phyloP scores from a whole-genome alignment of 192 early-diverging fungal genomes.

The Allomyces macrogynus region DNA sequence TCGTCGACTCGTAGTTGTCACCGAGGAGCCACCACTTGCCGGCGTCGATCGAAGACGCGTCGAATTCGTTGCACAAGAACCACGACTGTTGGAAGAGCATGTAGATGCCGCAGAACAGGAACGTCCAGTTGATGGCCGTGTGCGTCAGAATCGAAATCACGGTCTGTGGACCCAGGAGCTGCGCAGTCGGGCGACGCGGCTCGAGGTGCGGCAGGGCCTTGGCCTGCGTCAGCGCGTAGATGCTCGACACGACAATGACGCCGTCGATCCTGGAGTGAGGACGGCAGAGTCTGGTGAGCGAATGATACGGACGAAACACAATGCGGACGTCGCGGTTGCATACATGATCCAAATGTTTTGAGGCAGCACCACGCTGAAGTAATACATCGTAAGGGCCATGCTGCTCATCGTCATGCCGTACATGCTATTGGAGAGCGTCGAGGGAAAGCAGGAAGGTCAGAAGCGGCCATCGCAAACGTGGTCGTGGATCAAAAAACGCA shows the following conservation, averaged over 20 bases:
- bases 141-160: conserved; percentile 44
- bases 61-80: conserved; percentile 67
- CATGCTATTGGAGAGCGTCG: conserved; percentile 9
- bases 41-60: conserved; percentile 34
- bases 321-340: no score
- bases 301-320: no score
- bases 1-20: conserved; percentile 54
- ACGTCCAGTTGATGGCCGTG: conserved; percentile 49
- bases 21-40: conserved; percentile 61
- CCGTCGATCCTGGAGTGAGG: conserved; percentile 26
- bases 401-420: conserved; percentile 55
- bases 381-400: conserved; percentile 45
- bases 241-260: conserved; percentile 36
- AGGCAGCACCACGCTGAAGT: conserved; percentile 47
- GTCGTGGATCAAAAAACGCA: background rate
- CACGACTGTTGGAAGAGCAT: conserved; percentile 45
- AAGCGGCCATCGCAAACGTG: background rate
- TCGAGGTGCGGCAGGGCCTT: conserved; percentile 31
- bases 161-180: conserved; percentile 49
- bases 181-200: conserved; percentile 45
- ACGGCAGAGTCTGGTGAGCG: no score
- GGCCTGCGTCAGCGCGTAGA: conserved; percentile 44
- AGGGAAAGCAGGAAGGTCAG: conserved; percentile 7
- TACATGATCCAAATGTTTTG: conserved; percentile 50
- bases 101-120: conserved; percentile 28